Percentiles rank a stretch among this genome's conserved stretches.
These are phyloP conservation scores for Pseudodiploospora longispora DNA, from an alignment of 2,329 filamentous ascomycete genomes.

Conservation along the genomic window DNA sequence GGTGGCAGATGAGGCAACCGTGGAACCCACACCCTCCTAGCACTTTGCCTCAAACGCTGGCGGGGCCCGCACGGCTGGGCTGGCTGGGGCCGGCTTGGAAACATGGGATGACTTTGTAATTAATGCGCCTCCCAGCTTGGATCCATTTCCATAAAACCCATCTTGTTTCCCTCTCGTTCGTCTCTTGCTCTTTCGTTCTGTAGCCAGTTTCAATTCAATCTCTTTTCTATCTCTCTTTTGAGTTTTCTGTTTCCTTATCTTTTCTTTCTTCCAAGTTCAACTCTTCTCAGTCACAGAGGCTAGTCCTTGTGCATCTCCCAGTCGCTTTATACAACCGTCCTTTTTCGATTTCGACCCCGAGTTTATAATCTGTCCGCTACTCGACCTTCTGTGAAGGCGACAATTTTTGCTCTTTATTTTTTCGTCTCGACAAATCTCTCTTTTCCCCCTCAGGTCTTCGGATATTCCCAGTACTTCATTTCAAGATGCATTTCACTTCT, in stretches of 20 bases:
- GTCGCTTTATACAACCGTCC: conserved; percentile 16
- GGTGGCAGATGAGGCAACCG: too few relatives aligned
- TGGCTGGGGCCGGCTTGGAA: too few relatives aligned
- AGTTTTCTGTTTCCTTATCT: conserved; percentile 19
- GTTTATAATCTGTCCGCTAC: too few relatives aligned
- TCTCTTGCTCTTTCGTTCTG: conserved; percentile 12
- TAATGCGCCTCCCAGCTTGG: too few relatives aligned
- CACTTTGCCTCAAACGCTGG: too few relatives aligned
- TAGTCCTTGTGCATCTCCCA: conserved; percentile 24
- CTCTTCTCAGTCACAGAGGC: conserved; percentile 14
- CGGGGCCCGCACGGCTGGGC: too few relatives aligned
- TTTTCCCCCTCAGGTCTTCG: conserved; percentile 11
- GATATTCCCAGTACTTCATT: conserved; percentile 10
- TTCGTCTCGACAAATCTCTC: conserved; percentile 19
- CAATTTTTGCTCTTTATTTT: conserved; percentile 6
- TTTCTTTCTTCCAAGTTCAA: conserved; percentile 17
- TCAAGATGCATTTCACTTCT: conserved; percentile 46
- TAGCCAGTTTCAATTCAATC: conserved; percentile 16
- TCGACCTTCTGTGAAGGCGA: background rate
- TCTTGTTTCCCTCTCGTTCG: conserved; percentile 10
- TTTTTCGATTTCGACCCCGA: background rate
- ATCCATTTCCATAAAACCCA: conserved; percentile 13
- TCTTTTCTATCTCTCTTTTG: conserved; percentile 15
- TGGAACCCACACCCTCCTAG: too few relatives aligned
- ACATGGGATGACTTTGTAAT: too few relatives aligned